Conservation (phyloP, 148 eudicot genomes). For the Agrostemma githago region DNA sequence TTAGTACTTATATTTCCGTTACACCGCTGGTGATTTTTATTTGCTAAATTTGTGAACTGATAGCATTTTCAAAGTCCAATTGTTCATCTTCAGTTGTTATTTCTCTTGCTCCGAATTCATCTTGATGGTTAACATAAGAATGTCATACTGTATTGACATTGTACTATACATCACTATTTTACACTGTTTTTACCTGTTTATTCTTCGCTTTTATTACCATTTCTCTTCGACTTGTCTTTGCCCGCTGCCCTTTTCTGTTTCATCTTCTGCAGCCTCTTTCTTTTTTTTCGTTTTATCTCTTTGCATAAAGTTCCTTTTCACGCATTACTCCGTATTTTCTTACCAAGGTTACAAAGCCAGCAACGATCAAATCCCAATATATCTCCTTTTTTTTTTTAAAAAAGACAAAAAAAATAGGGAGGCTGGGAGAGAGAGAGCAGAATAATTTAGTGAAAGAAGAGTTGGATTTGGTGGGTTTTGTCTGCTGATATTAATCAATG, state of each 20-base stretch:
- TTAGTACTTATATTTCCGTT: background rate
- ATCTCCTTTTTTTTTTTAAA: background rate
- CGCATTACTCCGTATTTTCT: background rate
- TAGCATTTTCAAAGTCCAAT: background rate
- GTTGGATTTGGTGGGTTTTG: slow-evolving; percentile 33
- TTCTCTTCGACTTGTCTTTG: background rate
- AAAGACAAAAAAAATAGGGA: background rate
- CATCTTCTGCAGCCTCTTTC: background rate
- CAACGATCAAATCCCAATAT: too few relatives aligned
- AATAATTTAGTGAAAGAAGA: slow-evolving; percentile 15
- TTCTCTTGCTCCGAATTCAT: background rate
- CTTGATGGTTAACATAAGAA: too few relatives aligned
- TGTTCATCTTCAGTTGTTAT: background rate
- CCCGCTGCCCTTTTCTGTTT: background rate
- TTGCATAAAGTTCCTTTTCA: background rate
- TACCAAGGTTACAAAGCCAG: background rate
- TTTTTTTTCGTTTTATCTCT: background rate
- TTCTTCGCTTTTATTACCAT: background rate
- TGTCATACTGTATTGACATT: background rate
- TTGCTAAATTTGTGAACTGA: background rate
- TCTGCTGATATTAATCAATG: slow-evolving; percentile 14
- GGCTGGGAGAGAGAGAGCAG: slow-evolving; percentile 4
- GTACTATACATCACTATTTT: background rate
- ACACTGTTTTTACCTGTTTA: background rate
- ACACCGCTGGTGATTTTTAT: background rate